Evolutionary conservation across 441 rosid species (phyloP).

Genomic region (Pelargonium hybrid): DNA sequence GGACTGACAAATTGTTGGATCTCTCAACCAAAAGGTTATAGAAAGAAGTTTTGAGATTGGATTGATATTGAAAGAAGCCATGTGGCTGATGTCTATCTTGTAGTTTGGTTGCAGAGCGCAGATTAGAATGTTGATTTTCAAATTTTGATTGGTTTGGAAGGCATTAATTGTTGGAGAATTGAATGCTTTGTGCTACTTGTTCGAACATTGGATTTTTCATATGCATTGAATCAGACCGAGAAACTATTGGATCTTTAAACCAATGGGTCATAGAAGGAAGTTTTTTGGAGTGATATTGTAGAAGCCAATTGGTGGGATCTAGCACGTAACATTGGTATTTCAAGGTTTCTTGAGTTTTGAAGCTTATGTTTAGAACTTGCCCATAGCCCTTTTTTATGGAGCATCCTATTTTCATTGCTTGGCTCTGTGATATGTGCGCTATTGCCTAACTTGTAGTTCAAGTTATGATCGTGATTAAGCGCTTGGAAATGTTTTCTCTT

Average conservation of each 20-base stretch:
- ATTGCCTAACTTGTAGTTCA: neutral
- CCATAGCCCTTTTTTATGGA: neutral
- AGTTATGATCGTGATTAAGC: neutral
- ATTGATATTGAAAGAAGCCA: neutral
- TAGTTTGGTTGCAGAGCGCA: too few relatives aligned
- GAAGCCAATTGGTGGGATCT: neutral
- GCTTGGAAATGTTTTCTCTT: too few relatives aligned
- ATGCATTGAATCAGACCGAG: neutral
- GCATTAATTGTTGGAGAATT: neutral
- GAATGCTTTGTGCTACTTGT: neutral
- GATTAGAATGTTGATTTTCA: too few relatives aligned
- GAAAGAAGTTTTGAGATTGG: neutral
- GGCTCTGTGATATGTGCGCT: neutral
- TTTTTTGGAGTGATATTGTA: neutral
- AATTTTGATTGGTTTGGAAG: neutral
- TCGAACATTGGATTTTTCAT: neutral
- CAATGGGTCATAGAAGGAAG: neutral
- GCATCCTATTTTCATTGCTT: neutral
- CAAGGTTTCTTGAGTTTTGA: neutral
- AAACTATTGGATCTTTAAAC: too few relatives aligned
- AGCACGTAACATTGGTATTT: neutral
- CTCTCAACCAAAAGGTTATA: too few relatives aligned
- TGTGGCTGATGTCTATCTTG: too few relatives aligned
- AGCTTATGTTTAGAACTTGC: neutral
- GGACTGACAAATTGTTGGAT: neutral